Base-by-base conservation (phyloP, 441 rosid species). In the Populus hybrid region DNA sequence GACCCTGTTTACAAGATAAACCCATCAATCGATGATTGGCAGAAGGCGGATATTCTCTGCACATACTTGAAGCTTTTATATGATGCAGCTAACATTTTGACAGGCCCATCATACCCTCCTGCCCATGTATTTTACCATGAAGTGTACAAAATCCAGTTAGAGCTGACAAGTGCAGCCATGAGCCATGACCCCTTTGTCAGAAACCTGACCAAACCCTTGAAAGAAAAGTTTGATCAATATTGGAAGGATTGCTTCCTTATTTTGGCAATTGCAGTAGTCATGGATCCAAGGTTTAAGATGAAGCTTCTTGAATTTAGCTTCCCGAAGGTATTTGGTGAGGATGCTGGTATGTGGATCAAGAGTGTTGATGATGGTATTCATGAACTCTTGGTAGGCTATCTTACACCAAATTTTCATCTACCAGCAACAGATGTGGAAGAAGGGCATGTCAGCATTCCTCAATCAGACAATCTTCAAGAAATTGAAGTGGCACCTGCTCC, bases 251-350 rank as follows among this genome's bases (percentile, higher is more conserved):
- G 93, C 85, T 92, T 85, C 83, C 89, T 95, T 72, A 79, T 92
- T 70, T 76, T 95, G 83, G 93, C 98, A 4, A 77, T 84, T 88
- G 97, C 97, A 16, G 95, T 92, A 67, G 92, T 91, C 63, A 87
- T 94, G 85, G 98, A 94, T 87, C 98, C 98, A 3, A 91, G 98
- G 77, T 94, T 88, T 85, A 92, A 94, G 82, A 88, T 94, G 96
- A 92, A 88, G 86, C 92, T 92, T 73, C 83, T 94, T 30, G 92
- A 92, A 75, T 89, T 92, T 81, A 91, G 91, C 80, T 94, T 92
- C 84, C 64, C 90, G 36, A 91, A 82, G 85, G 84, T 90, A 38
- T 94, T 87, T 75, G 96, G 94, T 23, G 92, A 94, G 64, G 94
- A 94, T 82, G 92, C 93, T 35, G 91, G 85, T 59, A 82, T 75